Conservation (phyloP, 768 basidiomycete species). For the Leccinum uliginosum region DNA sequence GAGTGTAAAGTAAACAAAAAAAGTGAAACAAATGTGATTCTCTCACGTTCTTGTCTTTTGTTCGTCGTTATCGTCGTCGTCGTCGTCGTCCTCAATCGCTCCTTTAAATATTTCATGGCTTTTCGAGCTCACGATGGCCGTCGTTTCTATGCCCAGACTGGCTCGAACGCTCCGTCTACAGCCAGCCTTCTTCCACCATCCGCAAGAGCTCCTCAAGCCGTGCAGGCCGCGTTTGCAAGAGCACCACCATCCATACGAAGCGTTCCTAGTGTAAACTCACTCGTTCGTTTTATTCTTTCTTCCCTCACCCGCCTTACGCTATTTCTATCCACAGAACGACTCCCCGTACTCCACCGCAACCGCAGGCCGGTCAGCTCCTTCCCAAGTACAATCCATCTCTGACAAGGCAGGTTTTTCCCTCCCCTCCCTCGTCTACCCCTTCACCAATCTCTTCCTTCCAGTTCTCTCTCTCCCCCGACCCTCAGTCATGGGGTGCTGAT, state of each 20-base stretch:
- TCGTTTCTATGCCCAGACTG: conserved; percentile 38
- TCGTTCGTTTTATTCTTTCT: conserved; percentile 33
- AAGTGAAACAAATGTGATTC: neutral
- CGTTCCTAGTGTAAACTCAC: conserved; percentile 36
- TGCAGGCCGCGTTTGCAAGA: conserved; percentile 43
- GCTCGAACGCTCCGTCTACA: conserved; percentile 45
- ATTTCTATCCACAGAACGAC: conserved; percentile 29
- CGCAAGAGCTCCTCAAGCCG: conserved; percentile 25
- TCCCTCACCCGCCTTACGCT: neutral
- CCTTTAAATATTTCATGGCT: conserved; percentile 25
- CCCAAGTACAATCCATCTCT: conserved; percentile 44
- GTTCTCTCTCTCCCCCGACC: conserved; percentile 75
- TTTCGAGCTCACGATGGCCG: conserved; percentile 30
- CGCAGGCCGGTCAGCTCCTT: conserved; percentile 26
- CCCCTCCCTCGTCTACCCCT: neutral
- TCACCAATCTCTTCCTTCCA: conserved; percentile 23
- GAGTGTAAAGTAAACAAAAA: conserved; percentile 15
- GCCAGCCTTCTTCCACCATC: conserved; percentile 46
- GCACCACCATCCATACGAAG: conserved; percentile 35
- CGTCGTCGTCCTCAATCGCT: conserved; percentile 1
- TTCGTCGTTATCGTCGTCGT: conserved; percentile 1
- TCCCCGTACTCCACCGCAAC: conserved; percentile 36
- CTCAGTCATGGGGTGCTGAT: conserved; percentile 66
- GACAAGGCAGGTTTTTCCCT: conserved; percentile 44
- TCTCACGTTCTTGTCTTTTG: conserved; percentile 1